phyloP scores from a whole-genome alignment of 2,329 filamentous ascomycete species.

The Acephala macrosclerotiorum region DNA sequence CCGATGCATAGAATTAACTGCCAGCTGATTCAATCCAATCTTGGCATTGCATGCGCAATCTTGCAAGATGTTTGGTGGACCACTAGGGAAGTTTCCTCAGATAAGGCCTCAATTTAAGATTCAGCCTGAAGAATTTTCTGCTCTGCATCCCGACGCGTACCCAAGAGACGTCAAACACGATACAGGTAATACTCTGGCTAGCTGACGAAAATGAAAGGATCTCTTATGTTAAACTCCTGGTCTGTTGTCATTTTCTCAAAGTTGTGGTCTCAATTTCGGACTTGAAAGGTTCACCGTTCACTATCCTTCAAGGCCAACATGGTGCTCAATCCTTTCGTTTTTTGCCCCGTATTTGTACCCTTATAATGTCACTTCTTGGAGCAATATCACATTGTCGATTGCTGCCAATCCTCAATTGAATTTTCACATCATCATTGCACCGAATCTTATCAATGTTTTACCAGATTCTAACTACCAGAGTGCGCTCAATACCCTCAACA shows the following conservation, averaged over 20 bases:
- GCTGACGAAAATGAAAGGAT: constrained; percentile 7
- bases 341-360: constrained; percentile 38
- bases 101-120: constrained; percentile 13
- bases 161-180: constrained; percentile 1
- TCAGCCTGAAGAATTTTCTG: constrained; percentile 17
- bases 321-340: constrained; percentile 34
- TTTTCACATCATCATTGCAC: constrained; percentile 36
- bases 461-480: constrained; percentile 35
- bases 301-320: constrained; percentile 23
- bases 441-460: constrained; percentile 28
- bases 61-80: constrained; percentile 1
- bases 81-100: background rate
- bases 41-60: constrained; percentile 6
- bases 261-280: background rate
- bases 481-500: constrained; percentile 33
- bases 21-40: background rate
- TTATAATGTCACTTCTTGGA: constrained; percentile 35
- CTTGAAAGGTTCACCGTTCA: constrained; percentile 7
- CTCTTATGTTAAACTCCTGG: constrained; percentile 1
- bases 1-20: background rate
- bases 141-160: constrained; percentile 15
- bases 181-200: background rate
- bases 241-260: constrained; percentile 4
- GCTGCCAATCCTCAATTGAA: constrained; percentile 31
- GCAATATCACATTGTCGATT: constrained; percentile 29